Conservation (phyloP, 108 stramenopile genomes). For the Nannochloropsis gaditana region DNA sequence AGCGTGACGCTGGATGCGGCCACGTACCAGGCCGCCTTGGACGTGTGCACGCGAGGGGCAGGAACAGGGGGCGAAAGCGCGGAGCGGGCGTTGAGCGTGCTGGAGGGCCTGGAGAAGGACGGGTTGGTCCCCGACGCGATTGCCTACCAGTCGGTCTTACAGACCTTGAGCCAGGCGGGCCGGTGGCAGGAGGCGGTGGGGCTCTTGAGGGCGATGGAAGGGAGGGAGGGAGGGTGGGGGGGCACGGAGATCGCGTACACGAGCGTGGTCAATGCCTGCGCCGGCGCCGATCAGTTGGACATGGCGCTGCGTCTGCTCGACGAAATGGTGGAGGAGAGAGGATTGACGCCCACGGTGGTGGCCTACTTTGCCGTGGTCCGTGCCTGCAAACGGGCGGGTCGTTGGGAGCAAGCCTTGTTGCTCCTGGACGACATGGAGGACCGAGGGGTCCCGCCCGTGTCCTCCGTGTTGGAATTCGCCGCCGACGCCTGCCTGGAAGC, state of each 20-base stretch:
- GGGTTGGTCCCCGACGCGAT: slow-evolving; percentile 26
- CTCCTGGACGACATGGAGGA: slow-evolving; percentile 26
- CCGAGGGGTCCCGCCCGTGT: not conserved
- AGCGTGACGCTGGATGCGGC: not conserved
- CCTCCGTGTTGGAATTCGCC: not conserved
- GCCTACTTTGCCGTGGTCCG: slow-evolving; percentile 22
- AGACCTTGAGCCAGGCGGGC: slow-evolving; percentile 23
- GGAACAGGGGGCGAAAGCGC: not conserved
- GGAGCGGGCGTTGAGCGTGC: slow-evolving; percentile 15
- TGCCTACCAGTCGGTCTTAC: slow-evolving; percentile 24
- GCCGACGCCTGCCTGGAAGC: not conserved
- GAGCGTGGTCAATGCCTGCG: slow-evolving; percentile 23
- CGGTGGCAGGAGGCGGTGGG: slow-evolving; percentile 21
- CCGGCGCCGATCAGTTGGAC: not conserved
- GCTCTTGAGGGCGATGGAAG: slow-evolving; percentile 33
- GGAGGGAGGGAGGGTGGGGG: not conserved
- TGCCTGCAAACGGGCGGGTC: slow-evolving; percentile 20
- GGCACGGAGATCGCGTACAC: slow-evolving; percentile 24
- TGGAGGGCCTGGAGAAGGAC: slow-evolving; percentile 18
- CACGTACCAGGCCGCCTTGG: slow-evolving; percentile 8
- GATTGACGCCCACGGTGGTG: not conserved
- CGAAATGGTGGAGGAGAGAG: slow-evolving; percentile 11
- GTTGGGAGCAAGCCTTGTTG: slow-evolving; percentile 5
- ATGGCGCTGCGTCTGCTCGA: slow-evolving; percentile 14
- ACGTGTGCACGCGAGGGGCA: not conserved